phyloP scores from a whole-genome alignment of 805 yeast genomes.

The Kluyveromyces dobzhanskii region DNA sequence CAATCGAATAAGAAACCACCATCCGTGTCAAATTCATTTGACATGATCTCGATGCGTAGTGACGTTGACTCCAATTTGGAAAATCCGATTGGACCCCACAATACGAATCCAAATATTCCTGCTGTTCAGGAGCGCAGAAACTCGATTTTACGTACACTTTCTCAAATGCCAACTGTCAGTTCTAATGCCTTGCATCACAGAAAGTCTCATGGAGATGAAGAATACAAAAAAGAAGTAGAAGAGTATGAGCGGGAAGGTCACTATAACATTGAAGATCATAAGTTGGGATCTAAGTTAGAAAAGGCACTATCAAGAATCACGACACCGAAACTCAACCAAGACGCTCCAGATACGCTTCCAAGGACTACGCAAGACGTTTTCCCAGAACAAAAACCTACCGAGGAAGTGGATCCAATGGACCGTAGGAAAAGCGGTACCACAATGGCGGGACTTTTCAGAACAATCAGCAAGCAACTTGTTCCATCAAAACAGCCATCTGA shows the following conservation, averaged over 20 bases:
- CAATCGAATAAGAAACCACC: neutral
- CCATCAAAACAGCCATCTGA: slow-evolving; percentile 16
- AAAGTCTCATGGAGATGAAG: neutral
- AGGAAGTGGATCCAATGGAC: neutral
- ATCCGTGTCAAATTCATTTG: slow-evolving; percentile 5
- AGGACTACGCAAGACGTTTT: slow-evolving; percentile 22
- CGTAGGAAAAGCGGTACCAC: neutral
- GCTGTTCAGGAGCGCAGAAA: neutral
- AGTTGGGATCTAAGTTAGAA: slow-evolving; percentile 29
- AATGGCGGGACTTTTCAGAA: slow-evolving; percentile 8
- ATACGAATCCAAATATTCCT: neutral
- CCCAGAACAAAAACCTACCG: slow-evolving; percentile 7
- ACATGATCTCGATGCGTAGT: slow-evolving; percentile 9
- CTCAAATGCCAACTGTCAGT: neutral
- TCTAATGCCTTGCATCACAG: neutral
- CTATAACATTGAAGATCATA: slow-evolving; percentile 29
- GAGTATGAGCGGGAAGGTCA: slow-evolving; percentile 21
- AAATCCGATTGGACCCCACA: slow-evolving; percentile 8
- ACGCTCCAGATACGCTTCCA: slow-evolving; percentile 9
- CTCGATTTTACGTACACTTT: neutral
- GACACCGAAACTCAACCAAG: slow-evolving; percentile 5
- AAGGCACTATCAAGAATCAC: slow-evolving; percentile 23
- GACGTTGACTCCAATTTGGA: slow-evolving; percentile 8
- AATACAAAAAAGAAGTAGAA: slow-evolving; percentile 17
- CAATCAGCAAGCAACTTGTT: slow-evolving; percentile 15